phyloP scores from a whole-genome alignment of 208 protist genomes.

The Leishmania aethiopica region DNA sequence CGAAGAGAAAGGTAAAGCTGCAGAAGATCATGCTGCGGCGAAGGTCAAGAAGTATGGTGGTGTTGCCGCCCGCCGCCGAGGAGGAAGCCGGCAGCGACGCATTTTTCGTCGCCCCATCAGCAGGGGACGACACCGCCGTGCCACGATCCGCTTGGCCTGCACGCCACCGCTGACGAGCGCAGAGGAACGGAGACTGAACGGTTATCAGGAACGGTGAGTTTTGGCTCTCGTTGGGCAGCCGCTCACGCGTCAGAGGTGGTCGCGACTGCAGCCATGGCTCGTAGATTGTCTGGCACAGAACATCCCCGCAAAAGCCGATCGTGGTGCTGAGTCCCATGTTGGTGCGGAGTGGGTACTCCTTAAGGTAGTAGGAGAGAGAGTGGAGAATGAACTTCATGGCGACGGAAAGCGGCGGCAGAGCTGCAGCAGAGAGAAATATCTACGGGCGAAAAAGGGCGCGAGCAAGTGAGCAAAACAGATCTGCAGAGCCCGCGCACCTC shows the following conservation, averaged over 20 bases:
- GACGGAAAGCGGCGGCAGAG: neutral
- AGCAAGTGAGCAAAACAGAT: neutral
- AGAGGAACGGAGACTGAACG: constrained; percentile 46
- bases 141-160: neutral
- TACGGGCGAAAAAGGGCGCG: neutral
- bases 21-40: constrained; percentile 80
- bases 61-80: constrained; percentile 12
- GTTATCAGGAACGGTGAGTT: constrained; percentile 46
- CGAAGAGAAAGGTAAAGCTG: constrained; percentile 75
- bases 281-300: constrained; percentile 72
- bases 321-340: constrained; percentile 65
- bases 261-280: constrained; percentile 45
- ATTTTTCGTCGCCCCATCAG: neutral
- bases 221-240: constrained; percentile 37
- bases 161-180: constrained; percentile 15
- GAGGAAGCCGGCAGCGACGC: neutral
- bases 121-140: neutral
- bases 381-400: constrained; percentile 38
- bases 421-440: constrained; percentile 1
- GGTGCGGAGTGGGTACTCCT: constrained; percentile 48
- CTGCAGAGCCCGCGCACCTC: neutral
- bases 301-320: constrained; percentile 71
- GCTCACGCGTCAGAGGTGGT: constrained; percentile 36
- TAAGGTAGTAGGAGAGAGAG: constrained; percentile 58
- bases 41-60: constrained; percentile 60